These are phyloP conservation scores for Lithospermum erythrorhizon DNA, from an alignment of 257 asterid species.

Conservation along the genomic window DNA sequence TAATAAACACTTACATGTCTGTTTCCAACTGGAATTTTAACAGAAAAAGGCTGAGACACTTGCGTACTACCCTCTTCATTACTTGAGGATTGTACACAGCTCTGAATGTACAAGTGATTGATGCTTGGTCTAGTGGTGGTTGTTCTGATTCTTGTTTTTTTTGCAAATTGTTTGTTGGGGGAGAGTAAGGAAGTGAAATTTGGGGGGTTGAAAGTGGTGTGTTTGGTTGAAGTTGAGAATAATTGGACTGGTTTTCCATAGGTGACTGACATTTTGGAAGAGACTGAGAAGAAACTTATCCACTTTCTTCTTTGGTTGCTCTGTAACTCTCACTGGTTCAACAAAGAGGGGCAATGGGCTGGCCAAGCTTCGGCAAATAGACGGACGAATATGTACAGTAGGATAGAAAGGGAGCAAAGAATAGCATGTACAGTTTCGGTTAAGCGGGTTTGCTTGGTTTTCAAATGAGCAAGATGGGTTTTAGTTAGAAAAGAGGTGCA, in stretches of 20 bases:
- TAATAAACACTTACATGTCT: conserved; percentile 42
- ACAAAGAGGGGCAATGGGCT: not conserved
- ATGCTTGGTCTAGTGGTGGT: too few relatives aligned
- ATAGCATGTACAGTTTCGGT: too few relatives aligned
- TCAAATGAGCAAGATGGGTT: too few relatives aligned
- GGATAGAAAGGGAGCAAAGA: too few relatives aligned
- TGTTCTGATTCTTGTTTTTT: not conserved
- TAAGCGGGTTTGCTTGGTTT: too few relatives aligned
- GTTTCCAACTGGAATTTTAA: conserved; percentile 71
- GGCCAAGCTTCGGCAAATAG: not conserved
- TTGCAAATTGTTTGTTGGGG: not conserved
- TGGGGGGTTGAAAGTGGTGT: too few relatives aligned
- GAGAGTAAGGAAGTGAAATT: not conserved
- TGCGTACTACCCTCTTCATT: not conserved
- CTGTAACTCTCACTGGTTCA: too few relatives aligned
- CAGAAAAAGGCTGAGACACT: conserved; percentile 39
- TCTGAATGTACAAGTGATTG: not conserved
- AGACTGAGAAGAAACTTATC: not conserved
- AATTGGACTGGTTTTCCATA: not conserved
- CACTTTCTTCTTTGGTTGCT: not conserved
- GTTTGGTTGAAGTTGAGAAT: not conserved
- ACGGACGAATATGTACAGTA: too few relatives aligned
- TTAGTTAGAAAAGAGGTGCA: too few relatives aligned
- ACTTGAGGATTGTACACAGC: not conserved
- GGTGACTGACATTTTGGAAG: not conserved